Conservation (phyloP, 1,284 basidiomycete genomes). For the Rhodotorula sp. region DNA sequence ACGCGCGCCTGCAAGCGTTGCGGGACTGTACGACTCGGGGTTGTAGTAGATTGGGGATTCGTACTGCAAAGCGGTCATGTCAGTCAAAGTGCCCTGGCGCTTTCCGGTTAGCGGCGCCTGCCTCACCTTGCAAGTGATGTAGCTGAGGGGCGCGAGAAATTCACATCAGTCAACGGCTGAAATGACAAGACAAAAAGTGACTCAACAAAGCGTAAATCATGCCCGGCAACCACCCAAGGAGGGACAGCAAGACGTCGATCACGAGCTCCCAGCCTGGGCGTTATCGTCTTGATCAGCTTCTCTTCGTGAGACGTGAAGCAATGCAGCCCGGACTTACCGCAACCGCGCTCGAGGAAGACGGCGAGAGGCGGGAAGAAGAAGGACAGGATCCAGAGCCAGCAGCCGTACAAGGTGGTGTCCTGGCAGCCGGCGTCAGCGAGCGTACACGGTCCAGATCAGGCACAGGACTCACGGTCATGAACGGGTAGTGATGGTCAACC, state of each 20-base stretch:
- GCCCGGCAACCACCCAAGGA: not conserved
- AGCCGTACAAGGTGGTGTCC: not conserved
- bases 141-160: not conserved
- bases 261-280: not conserved
- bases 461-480: slow-evolving; percentile 2
- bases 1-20: not conserved
- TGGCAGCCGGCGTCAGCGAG: not conserved
- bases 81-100: not conserved
- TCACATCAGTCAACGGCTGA: not conserved
- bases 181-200: no score
- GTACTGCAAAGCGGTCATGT: not conserved
- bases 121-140: not conserved
- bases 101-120: not conserved
- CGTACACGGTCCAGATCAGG: no score
- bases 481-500: not conserved
- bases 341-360: slow-evolving; percentile 13
- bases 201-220: not conserved
- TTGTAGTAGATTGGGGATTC: not conserved
- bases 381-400: not conserved
- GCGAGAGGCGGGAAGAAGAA: not conserved
- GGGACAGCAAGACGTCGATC: not conserved
- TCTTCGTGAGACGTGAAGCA: not conserved
- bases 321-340: not conserved
- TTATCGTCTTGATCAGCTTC: not conserved
- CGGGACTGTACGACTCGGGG: not conserved